Percentiles rank a stretch among this genome's conserved stretches.
phyloP scores from a whole-genome alignment of 495 filamentous ascomycete species.

The Oidiodendron maius region DNA sequence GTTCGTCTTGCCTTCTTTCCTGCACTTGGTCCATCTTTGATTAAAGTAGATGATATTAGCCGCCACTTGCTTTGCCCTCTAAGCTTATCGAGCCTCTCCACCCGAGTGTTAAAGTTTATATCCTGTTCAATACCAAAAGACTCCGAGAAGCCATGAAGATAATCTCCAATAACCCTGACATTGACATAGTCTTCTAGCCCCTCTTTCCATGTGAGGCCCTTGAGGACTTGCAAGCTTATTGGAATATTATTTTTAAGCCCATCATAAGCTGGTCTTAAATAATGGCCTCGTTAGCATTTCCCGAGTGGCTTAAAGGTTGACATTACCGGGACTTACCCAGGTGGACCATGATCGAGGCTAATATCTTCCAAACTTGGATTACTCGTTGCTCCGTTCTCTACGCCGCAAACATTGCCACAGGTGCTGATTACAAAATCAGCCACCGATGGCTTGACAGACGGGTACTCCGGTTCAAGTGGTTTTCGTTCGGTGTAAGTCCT shows the following conservation, averaged over 20 bases:
- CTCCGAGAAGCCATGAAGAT: constrained; percentile 51
- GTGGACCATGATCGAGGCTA: constrained; percentile 41
- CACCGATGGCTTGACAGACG: constrained; percentile 27
- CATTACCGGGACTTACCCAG: constrained; percentile 29
- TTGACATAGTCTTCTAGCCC: constrained; percentile 51
- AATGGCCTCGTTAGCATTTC: not conserved
- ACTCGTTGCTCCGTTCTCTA: too few species aligned
- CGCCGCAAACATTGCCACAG: too few species aligned
- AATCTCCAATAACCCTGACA: constrained; percentile 47
- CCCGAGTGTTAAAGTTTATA: constrained; percentile 50
- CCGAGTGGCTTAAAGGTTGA: not conserved
- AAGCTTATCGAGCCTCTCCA: constrained; percentile 49
- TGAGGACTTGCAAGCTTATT: constrained; percentile 52
- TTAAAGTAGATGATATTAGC: constrained; percentile 34
- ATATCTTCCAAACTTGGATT: constrained; percentile 23
- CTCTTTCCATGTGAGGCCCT: constrained; percentile 53
- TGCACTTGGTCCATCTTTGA: constrained; percentile 12
- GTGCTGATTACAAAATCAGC: constrained; percentile 12
- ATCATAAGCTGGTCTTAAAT: constrained; percentile 46
- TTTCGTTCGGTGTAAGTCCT: constrained; percentile 50
- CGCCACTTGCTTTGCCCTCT: constrained; percentile 38
- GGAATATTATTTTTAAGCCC: constrained; percentile 62
- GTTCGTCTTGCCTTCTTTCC: constrained; percentile 16
- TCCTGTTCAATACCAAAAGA: constrained; percentile 41
- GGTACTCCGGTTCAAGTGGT: constrained; percentile 52